A percentile compares a stretch with the other conserved stretches of the same genome.
phyloP scores from a whole-genome alignment of 2,329 filamentous ascomycete genomes.

The Ascomycota sp. region DNA sequence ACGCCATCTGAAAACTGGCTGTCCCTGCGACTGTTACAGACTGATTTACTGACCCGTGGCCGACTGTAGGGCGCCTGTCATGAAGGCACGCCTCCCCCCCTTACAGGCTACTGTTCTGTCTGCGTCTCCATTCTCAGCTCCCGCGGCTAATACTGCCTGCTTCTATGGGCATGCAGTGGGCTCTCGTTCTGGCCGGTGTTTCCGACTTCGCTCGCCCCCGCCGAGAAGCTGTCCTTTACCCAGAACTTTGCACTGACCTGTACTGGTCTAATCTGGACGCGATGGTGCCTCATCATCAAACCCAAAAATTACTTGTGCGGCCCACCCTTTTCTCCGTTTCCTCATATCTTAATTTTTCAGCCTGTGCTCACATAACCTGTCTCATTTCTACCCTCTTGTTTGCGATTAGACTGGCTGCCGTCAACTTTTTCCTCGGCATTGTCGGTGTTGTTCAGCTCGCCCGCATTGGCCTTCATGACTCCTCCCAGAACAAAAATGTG shows the following conservation, averaged over 20 bases:
- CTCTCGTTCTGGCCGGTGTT: slow-evolving; percentile 75
- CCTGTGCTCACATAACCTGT: slow-evolving; percentile 1
- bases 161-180: too few species aligned
- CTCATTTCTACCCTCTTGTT: background rate
- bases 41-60: slow-evolving; percentile 1
- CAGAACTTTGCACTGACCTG: slow-evolving; percentile 81
- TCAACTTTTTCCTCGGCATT: slow-evolving; percentile 93
- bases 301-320: slow-evolving; percentile 75
- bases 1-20: background rate
- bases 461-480: slow-evolving; percentile 52
- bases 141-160: too few species aligned
- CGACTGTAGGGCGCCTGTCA: slow-evolving; percentile 52
- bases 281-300: slow-evolving; percentile 95
- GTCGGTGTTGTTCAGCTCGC: slow-evolving; percentile 68
- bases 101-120: background rate
- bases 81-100: slow-evolving; percentile 35
- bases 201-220: slow-evolving; percentile 81
- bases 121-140: background rate
- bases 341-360: too few species aligned
- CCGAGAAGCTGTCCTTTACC: slow-evolving; percentile 77
- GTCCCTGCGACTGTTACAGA: slow-evolving; percentile 5
- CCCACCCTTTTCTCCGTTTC: background rate
- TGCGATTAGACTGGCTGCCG: slow-evolving; percentile 52
- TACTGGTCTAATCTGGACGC: slow-evolving; percentile 92
- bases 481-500: slow-evolving; percentile 32